Base-by-base conservation (phyloP, 164 flowering plant genomes). In the Stephania yunnanensis region DNA sequence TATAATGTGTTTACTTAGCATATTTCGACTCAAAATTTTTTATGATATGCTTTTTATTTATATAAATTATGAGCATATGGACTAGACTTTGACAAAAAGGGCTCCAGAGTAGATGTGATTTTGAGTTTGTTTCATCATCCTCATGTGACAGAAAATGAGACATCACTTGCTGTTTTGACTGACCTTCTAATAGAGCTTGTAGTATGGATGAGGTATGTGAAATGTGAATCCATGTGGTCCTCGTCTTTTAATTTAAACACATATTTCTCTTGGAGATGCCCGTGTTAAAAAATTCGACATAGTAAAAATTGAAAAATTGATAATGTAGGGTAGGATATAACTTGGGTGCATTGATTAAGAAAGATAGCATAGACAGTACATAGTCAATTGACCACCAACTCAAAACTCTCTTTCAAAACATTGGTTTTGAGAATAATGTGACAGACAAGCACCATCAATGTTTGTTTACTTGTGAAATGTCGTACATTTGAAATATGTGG, bases 101-200 rank as follows among this genome's bases (percentile, higher is more conserved):
- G 25, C 3, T 61, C 20, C 25, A 20, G 19, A 66, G 19, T 48
- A 63, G 70, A 66, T 9, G 2, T 30, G 29, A 55, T 71, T 31
- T 29, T 55, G 73, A 76, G 12, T 53, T 9, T 68, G n/a, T 55
- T 44, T 20, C 25, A 55, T 61, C 52, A 36, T 66, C 17, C 78
- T 25, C 71, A 30, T 68, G 30, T 77, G 19, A 73, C 80, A 96
- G 99, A 96, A 83, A 96, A 96, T 85, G 99, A 96, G 83, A 98
- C 98, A 64, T 96, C 99, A 66, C 93, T 94, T 83, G 95, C 97
- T 75, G 99, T 96, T 80, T 86, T 96, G 71, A 87, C 91, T 71
- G 99, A 96, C 80, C 88, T 96, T 82, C 79, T 96, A 75, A 78
- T 83, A 86, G 99, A 96, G 86, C 93, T 96, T 77, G 98, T 80